Percentiles rank a stretch among this genome's conserved stretches.
These are phyloP conservation scores for Tuber calosporum DNA, from an alignment of 495 filamentous ascomycete species.

Conservation along the genomic window DNA sequence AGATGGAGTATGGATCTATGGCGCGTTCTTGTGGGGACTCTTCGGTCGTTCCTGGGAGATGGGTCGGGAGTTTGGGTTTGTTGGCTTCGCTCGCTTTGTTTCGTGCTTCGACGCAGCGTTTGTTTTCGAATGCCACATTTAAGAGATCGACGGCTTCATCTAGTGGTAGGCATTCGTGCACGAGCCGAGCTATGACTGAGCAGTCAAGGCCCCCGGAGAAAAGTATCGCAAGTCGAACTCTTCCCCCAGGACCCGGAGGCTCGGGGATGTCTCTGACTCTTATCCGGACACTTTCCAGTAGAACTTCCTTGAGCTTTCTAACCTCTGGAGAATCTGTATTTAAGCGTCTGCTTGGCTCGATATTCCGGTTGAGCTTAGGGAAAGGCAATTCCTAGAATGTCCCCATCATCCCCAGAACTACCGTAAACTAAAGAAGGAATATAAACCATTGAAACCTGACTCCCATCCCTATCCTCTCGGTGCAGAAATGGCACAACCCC, in stretches of 20 bases:
- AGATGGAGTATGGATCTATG: slow-evolving; percentile 59
- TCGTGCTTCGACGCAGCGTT: slow-evolving; percentile 56
- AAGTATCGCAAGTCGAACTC: slow-evolving; percentile 59
- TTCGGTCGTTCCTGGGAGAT: slow-evolving; percentile 4
- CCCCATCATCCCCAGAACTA: slow-evolving; percentile 39
- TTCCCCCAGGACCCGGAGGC: slow-evolving; percentile 45
- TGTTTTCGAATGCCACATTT: slow-evolving; percentile 96
- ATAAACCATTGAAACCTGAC: slow-evolving; percentile 42
- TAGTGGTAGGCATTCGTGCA: slow-evolving; percentile 67
- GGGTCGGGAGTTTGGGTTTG: slow-evolving; percentile 26
- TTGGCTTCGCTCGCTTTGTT: slow-evolving; percentile 18
- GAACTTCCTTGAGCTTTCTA: slow-evolving; percentile 50
- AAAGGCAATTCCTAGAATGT: slow-evolving; percentile 46
- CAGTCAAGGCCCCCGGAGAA: slow-evolving; percentile 96
- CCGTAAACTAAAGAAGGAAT: slow-evolving; percentile 13
- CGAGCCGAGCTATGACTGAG: slow-evolving; percentile 72
- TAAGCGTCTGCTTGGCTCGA: slow-evolving; percentile 37
- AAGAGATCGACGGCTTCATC: slow-evolving; percentile 72
- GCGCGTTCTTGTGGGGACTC: slow-evolving; percentile 14
- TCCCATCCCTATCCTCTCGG: slow-evolving; percentile 14
- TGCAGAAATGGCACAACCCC: slow-evolving; percentile 27
- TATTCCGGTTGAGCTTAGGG: slow-evolving; percentile 2
- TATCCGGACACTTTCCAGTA: slow-evolving; percentile 58
- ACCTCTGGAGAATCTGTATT: slow-evolving; percentile 52
- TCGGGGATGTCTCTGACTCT: slow-evolving; percentile 63